Percentiles rank a stretch among this genome's conserved stretches.
Evolutionary conservation across 2,329 filamentous ascomycete species (phyloP).

Genomic region (Aureobasidium sp.): DNA sequence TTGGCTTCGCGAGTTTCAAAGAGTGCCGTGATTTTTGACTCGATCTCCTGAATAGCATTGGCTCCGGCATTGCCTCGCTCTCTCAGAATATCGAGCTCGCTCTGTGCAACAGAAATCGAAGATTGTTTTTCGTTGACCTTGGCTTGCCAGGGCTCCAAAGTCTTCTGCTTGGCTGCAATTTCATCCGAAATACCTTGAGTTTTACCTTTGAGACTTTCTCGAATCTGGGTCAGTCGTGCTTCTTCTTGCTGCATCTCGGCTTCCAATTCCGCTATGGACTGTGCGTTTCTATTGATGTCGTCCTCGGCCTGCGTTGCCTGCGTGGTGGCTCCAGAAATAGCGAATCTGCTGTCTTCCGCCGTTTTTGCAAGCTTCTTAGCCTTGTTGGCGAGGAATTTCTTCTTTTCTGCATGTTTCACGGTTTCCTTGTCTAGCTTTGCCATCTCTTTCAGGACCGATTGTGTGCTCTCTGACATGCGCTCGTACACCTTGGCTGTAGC

Average conservation of each 20-base stretch:
- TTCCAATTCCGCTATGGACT: conserved; percentile 71
- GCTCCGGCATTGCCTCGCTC: conserved; percentile 85
- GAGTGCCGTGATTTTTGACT: conserved; percentile 67
- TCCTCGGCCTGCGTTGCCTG: conserved; percentile 68
- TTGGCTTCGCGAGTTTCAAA: conserved; percentile 65
- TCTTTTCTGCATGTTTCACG: conserved; percentile 97
- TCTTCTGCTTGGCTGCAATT: conserved; percentile 86
- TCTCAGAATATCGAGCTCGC: conserved; percentile 81
- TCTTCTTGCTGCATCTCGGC: conserved; percentile 69
- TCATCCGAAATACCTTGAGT: conserved; percentile 90
- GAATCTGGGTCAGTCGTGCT: conserved; percentile 69
- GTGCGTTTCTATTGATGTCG: conserved; percentile 67
- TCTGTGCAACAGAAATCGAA: conserved; percentile 86
- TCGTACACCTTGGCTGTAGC: conserved; percentile 78
- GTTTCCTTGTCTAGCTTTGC: conserved; percentile 91
- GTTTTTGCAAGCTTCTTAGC: conserved; percentile 92
- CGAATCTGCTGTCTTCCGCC: conserved; percentile 66
- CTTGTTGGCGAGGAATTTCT: conserved; percentile 85
- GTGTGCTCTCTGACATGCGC: conserved; percentile 69
- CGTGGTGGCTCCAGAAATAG: conserved; percentile 64
- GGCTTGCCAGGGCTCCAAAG: conserved; percentile 89
- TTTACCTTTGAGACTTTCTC: conserved; percentile 85
- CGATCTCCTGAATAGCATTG: conserved; percentile 72
- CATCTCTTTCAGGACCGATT: conserved; percentile 74
- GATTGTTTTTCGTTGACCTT: conserved; percentile 97